A percentile compares a stretch with the other conserved stretches of the same genome.
These are phyloP conservation scores for Triangularia verruculosa DNA, from an alignment of 2,329 filamentous ascomycete species.

Conservation along the genomic window DNA sequence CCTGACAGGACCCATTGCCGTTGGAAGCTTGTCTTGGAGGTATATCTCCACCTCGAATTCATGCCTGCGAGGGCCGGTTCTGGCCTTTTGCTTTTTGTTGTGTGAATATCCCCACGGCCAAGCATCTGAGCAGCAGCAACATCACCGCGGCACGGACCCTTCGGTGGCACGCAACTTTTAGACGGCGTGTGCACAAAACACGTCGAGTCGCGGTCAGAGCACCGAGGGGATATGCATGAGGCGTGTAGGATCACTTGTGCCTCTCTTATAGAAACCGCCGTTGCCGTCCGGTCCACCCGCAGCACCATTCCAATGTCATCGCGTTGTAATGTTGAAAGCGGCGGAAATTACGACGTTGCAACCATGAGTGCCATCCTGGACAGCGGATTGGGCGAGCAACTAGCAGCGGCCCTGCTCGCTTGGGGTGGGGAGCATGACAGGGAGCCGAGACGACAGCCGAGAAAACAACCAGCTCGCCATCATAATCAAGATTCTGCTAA, in stretches of 20 bases:
- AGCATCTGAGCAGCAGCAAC: background rate
- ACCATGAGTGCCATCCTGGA: conserved; percentile 19
- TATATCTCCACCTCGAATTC: background rate
- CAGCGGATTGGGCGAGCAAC: conserved; percentile 15
- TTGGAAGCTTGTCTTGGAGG: conserved; percentile 5
- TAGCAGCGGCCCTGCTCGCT: conserved; percentile 16
- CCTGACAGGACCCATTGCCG: background rate
- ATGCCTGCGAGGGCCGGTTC: background rate
- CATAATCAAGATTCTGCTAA: too few relatives aligned
- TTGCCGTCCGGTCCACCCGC: background rate
- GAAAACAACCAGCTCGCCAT: background rate
- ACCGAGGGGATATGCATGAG: background rate
- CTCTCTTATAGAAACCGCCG: background rate
- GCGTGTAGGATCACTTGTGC: background rate
- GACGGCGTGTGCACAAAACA: conserved; percentile 6
- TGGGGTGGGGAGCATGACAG: conserved; percentile 11
- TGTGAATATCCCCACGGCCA: background rate
- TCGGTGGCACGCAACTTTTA: background rate
- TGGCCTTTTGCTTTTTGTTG: too few relatives aligned
- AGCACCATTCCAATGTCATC: background rate
- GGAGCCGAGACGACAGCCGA: background rate
- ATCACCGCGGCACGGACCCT: conserved; percentile 6
- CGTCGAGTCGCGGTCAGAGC: background rate
- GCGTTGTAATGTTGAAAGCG: conserved; percentile 11
- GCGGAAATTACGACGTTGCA: conserved; percentile 25